A percentile compares a stretch with the other conserved stretches of the same genome.
Conservation (phyloP, 495 filamentous ascomycete species). For the Xylaria longipes region DNA sequence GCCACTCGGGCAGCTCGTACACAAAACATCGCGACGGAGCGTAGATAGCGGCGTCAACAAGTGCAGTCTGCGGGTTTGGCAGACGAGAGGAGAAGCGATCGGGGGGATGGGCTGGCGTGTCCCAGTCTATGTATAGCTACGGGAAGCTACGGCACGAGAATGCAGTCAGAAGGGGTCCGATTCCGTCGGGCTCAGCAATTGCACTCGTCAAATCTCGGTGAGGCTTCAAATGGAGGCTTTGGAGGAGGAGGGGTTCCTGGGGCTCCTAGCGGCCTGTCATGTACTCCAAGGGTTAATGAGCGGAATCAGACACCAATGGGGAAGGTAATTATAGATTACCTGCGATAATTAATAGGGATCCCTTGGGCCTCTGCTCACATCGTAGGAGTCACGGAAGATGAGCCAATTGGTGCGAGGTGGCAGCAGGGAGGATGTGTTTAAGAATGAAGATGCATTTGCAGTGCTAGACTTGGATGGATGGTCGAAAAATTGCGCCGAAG, state of each 20-base stretch:
- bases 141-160: slow-evolving; percentile 3
- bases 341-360: slow-evolving; percentile 30
- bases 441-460: slow-evolving; percentile 5
- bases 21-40: slow-evolving; percentile 12
- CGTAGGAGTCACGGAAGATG: slow-evolving; percentile 24
- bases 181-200: slow-evolving; percentile 1
- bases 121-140: slow-evolving; percentile 7
- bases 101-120: background rate
- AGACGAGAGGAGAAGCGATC: slow-evolving; percentile 2
- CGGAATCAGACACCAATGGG: slow-evolving; percentile 25
- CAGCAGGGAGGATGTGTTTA: background rate
- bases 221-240: slow-evolving; percentile 12
- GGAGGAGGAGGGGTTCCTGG: slow-evolving; percentile 21
- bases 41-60: background rate
- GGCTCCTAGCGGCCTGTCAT: slow-evolving; percentile 22
- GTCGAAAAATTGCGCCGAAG: slow-evolving; percentile 29
- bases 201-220: slow-evolving; percentile 17
- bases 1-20: slow-evolving; percentile 24
- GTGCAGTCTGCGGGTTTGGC: background rate
- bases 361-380: slow-evolving; percentile 26
- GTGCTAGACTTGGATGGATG: slow-evolving; percentile 14
- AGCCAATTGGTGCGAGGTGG: slow-evolving; percentile 29
- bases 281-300: slow-evolving; percentile 21
- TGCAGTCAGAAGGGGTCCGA: background rate
- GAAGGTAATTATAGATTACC: slow-evolving; percentile 26